Percentiles rank a stretch among this genome's conserved stretches.
Evolutionary conservation across 1,139 yeast species (phyloP).

Genomic region (Sugiyamaella xylanicola): DNA sequence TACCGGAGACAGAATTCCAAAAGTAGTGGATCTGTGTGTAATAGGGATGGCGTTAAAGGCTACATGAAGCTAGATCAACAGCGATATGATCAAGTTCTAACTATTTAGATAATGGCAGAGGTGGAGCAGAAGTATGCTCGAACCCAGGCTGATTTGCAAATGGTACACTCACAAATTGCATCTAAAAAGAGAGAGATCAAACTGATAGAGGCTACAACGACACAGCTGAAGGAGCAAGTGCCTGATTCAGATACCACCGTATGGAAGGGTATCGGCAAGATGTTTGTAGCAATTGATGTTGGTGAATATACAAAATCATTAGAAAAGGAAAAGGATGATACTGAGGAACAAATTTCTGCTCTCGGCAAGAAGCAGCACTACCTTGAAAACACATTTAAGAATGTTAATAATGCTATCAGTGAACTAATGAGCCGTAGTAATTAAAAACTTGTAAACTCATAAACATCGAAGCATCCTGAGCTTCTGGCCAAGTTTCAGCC

Average conservation of each 20-base stretch:
- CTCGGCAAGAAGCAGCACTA: conserved; percentile 70
- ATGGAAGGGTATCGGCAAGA: conserved; percentile 87
- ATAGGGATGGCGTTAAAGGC: neutral
- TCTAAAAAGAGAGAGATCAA: conserved; percentile 59
- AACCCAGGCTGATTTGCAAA: conserved; percentile 57
- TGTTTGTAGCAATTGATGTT: conserved; percentile 47
- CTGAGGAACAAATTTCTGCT: conserved; percentile 61
- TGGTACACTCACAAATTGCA: conserved; percentile 62
- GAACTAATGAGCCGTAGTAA: conserved; percentile 35
- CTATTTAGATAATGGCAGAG: conserved; percentile 27
- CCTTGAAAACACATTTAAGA: conserved; percentile 74
- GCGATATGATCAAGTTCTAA: too few relatives aligned
- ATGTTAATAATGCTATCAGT: conserved; percentile 65
- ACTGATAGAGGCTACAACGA: conserved; percentile 57
- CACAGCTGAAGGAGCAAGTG: conserved; percentile 54
- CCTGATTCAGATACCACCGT: conserved; percentile 49
- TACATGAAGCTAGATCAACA: too few relatives aligned
- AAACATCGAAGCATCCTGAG: too few relatives aligned
- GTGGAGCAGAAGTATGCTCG: conserved; percentile 31
- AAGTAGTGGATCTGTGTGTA: too few relatives aligned
- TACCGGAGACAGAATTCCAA: too few relatives aligned
- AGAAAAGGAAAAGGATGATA: conserved; percentile 53
- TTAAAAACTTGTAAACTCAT: too few relatives aligned
- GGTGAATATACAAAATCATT: conserved; percentile 54
- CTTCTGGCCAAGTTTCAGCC: too few relatives aligned